Percentiles rank a stretch among this genome's conserved stretches.
Evolutionary conservation across 2,329 filamentous ascomycete species (phyloP).

Genomic region (Thielaviopsis ethacetica): DNA sequence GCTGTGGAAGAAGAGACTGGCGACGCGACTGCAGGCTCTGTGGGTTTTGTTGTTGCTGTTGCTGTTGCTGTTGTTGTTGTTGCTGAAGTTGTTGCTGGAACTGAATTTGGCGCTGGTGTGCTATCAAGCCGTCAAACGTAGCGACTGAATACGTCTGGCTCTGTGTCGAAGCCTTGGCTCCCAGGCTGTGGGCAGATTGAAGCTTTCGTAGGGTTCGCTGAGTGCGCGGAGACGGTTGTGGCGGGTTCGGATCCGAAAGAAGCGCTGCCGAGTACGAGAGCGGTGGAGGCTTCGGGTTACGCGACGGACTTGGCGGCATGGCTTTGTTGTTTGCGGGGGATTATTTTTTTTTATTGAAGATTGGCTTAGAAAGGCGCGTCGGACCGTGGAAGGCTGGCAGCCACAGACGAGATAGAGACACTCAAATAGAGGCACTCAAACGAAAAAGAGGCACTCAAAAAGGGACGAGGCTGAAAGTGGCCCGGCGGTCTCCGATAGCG

Average conservation of each 20-base stretch:
- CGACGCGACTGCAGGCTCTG: constrained; percentile 14
- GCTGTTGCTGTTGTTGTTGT: constrained; percentile 20
- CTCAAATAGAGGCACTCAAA: no score
- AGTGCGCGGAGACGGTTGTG: constrained; percentile 45
- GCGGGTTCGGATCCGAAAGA: constrained; percentile 21
- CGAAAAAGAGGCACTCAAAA: background rate
- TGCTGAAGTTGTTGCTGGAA: constrained; percentile 23
- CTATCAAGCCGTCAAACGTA: constrained; percentile 27
- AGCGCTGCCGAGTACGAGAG: background rate
- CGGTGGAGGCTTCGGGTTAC: background rate
- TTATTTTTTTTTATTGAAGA: background rate
- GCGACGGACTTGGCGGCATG: background rate
- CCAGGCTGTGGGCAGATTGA: constrained; percentile 58
- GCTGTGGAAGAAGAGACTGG: constrained; percentile 9
- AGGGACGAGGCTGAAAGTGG: background rate
- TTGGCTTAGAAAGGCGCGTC: background rate
- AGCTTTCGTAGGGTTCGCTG: constrained; percentile 55
- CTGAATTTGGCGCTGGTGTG: constrained; percentile 42
- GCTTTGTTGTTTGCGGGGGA: background rate
- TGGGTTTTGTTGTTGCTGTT: constrained; percentile 19
- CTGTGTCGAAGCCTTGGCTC: constrained; percentile 33
- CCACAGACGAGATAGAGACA: no score
- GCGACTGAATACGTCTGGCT: constrained; percentile 26
- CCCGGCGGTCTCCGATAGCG: background rate
- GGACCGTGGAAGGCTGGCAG: background rate